Evolutionary conservation across 139 green algal species (phyloP).

Genomic region (Haematococcus lacustris): DNA sequence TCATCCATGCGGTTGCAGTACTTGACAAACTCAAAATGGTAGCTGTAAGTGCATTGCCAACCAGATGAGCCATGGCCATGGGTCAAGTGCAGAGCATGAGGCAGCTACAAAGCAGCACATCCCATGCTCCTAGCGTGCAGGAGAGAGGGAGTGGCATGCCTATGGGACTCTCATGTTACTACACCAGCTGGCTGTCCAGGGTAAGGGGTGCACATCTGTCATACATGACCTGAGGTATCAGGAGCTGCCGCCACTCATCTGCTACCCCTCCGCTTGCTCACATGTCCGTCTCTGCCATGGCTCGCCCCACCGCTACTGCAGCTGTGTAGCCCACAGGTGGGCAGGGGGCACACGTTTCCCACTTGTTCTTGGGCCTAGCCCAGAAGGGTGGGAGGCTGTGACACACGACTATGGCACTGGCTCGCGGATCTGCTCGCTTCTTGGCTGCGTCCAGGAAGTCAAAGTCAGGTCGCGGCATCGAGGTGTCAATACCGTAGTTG

Average conservation of each 20-base stretch:
- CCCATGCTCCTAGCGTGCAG: too few relatives aligned
- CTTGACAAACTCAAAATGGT: conserved; percentile 8
- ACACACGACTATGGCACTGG: conserved; percentile 13
- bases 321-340: conserved; percentile 15
- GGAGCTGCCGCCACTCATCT: too few relatives aligned
- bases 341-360: conserved; percentile 15
- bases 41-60: neutral
- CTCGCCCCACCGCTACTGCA: conserved; percentile 9
- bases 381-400: conserved; percentile 20
- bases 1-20: conserved; percentile 12
- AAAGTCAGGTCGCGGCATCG: conserved; percentile 1
- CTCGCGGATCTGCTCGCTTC: too few relatives aligned
- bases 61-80: too few relatives aligned
- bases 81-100: too few relatives aligned
- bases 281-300: conserved; percentile 24
- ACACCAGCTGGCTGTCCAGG: too few relatives aligned
- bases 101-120: too few relatives aligned
- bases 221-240: too few relatives aligned
- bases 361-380: conserved; percentile 14
- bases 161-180: too few relatives aligned
- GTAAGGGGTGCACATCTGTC: too few relatives aligned
- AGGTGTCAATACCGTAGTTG: conserved; percentile 2
- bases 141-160: too few relatives aligned
- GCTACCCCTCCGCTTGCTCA: too few relatives aligned
- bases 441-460: conserved; percentile 6